Evolutionary conservation across 169 alveolate genomes (phyloP), one percentile per base, ranked within the genome.

Genomic region (Hammondia hammondi): DNA sequence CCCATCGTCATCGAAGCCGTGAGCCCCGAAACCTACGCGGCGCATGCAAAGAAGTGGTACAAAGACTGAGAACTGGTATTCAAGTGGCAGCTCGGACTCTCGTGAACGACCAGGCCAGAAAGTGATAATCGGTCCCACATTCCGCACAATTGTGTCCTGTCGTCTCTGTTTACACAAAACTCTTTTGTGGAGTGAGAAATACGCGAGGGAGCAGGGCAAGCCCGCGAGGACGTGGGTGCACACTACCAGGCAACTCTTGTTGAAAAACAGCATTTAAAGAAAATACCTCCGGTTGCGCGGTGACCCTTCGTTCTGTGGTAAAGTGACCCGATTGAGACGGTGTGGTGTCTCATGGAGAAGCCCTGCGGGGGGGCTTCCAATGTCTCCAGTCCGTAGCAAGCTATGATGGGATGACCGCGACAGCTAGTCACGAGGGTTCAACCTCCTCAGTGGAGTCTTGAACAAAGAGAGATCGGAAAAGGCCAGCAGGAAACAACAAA

Each of bases 1-100:
- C 99, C 99, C 67, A 98, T 98, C 67, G 99, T 98, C 45, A 96
- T 98, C 9, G 99, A 98, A 95, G 99, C 98, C 0, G 98, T 97
- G 29, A 93, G 98, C 48, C 98, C 97, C 9, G 99, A 97, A 96
- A 97, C 98, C 43, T 98, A 97, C 91, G 99, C 99, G 7, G 99
- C 98, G 39, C 99, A 98, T 92, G 99, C 99, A 46, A 97, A 97
- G 95, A 98, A 98, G 97, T 98, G 98, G 96, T 98, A 98, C 96
- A 96, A 95, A 93, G 99, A 98, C 73, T 97, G 92, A 67, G 81
- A 72, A 67, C 19, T 27, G 29, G 17, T 17, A 52, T 6, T 7
- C n/a, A 57, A 14, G 21, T 67, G 77, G 32, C 77, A 7, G 19
- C 61, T 52, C 7, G 61, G 43, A 39, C 43, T 0, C 61, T 7